Evolutionary conservation across 345 rosid genomes (phyloP).

Genomic region (Cardamine occulta): DNA sequence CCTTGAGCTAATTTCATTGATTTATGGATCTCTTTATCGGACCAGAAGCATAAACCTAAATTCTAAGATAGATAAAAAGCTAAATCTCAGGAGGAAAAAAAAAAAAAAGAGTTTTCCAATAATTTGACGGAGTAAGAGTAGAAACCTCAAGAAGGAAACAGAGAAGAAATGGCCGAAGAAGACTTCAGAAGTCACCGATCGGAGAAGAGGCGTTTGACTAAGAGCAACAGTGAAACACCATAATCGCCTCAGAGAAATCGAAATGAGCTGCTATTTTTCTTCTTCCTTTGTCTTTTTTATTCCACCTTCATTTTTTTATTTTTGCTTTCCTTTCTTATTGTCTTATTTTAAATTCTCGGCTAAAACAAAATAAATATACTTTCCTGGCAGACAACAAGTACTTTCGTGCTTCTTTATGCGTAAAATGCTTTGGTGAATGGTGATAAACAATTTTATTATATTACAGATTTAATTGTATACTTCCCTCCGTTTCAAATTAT

Average conservation of each 20-base stretch:
- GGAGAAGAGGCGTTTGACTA: slow-evolving; percentile 21
- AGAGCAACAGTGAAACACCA: slow-evolving; percentile 26
- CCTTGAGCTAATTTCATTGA: not conserved
- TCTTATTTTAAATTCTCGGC: not conserved
- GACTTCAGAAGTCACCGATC: not conserved
- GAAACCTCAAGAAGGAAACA: slow-evolving; percentile 21
- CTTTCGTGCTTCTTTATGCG: not conserved
- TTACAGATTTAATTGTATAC: not conserved
- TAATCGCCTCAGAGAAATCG: slow-evolving; percentile 14
- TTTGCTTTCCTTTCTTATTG: not conserved
- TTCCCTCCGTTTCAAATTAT: too few species aligned
- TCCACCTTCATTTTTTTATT: not conserved
- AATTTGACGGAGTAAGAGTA: slow-evolving; percentile 19
- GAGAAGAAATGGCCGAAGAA: not conserved
- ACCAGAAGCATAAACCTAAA: not conserved
- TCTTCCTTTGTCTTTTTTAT: not conserved
- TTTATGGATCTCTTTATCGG: slow-evolving; percentile 1
- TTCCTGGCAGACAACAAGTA: not conserved
- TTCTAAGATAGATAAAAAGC: not conserved
- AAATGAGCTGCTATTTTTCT: slow-evolving; percentile 18
- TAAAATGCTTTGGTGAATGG: not conserved
- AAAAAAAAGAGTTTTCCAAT: not conserved
- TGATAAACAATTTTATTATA: not conserved
- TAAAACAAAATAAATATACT: not conserved
- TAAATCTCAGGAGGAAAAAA: not conserved